Evolutionary conservation across 2,329 filamentous ascomycete species (phyloP), one percentile per base, ranked within the genome.

Genomic region (Fusarium armeniacum): DNA sequence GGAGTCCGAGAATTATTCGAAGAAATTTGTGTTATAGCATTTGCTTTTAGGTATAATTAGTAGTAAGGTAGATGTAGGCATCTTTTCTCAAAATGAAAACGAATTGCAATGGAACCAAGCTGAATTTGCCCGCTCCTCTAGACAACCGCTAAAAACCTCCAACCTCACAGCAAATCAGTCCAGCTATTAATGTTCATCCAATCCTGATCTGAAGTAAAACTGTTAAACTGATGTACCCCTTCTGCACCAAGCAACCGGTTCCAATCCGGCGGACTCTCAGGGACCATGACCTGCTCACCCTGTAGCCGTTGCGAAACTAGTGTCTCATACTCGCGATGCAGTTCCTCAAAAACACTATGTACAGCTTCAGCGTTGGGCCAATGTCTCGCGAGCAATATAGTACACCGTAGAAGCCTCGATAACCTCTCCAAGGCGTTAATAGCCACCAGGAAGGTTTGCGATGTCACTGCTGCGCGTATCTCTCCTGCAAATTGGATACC

Each of bases 101-200:
- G 9, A 18, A 1, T 7, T 18, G 15, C 3, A 9, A 18, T 18
- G 1, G 33, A 8, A 0, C 2, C 35, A 11, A 8, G 9, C 41
- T 30, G 4, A 26, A 7, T 8, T n/a, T n/a, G 18, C 8, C n/a
- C 12, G 13, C 4, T 12, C 6, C 11, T 13, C 5, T 2, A 30
- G 15, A 20, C 7, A 20, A 15, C 3, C 16, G 2, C 12, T 16
- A 4, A 10, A 22, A 5, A n/a, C 6, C 1, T 9, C 4, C 15
- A 3, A 4, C 2, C 1, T 32, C 26, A 74, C 3, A 74, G 5
- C 0, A 74, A 30, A 6, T 73, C 72, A 2, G 72, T 67, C 72
- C 72, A 74, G 35, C 73, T 73, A 16, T 60, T 70, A 2, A 74
- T 74, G 4, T 74, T 74, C 64, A 74, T 69, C 72, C 72, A 74